Evolutionary conservation across 192 early-diverging fungal species (phyloP).

Genomic region (Linnemannia elongata): DNA sequence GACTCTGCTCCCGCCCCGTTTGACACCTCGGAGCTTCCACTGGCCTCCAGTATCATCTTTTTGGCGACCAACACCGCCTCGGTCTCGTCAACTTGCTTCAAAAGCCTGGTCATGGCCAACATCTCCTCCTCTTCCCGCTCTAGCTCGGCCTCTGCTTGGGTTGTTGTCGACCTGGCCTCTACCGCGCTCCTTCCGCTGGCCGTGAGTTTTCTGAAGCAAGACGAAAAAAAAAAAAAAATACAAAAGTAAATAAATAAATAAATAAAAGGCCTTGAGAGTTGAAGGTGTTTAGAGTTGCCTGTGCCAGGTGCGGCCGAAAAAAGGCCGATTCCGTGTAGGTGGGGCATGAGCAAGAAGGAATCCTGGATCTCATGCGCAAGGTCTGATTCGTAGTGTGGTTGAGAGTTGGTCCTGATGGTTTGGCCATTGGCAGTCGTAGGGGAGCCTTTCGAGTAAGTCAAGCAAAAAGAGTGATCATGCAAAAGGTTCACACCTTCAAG

Average conservation of each 20-base stretch:
- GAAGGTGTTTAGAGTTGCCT: not conserved
- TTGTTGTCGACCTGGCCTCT: not conserved
- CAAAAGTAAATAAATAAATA: conserved; percentile 11
- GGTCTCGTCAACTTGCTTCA: conserved; percentile 18
- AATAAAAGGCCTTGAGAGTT: not conserved
- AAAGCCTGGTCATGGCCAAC: conserved; percentile 18
- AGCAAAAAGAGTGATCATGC: not conserved
- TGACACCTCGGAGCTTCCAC: not conserved
- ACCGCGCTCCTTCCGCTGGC: not conserved
- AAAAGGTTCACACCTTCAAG: not conserved
- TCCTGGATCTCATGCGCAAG: not conserved
- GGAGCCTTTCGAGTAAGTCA: not conserved
- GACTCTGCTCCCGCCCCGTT: not conserved
- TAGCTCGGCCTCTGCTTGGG: conserved; percentile 25
- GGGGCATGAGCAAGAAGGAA: not conserved
- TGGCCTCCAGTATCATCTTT: conserved; percentile 17
- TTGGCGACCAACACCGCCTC: conserved; percentile 19
- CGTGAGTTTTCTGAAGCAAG: conserved; percentile 22
- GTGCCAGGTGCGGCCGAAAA: not conserved
- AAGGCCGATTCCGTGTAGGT: not conserved
- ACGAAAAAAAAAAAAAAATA: not conserved
- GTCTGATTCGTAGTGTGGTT: not conserved
- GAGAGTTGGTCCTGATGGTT: not conserved
- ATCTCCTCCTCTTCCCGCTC: conserved; percentile 42
- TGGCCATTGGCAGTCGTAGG: not conserved